Evolutionary conservation across 768 basidiomycete genomes (phyloP).

Genomic region (Psilocybe subaeruginosa): DNA sequence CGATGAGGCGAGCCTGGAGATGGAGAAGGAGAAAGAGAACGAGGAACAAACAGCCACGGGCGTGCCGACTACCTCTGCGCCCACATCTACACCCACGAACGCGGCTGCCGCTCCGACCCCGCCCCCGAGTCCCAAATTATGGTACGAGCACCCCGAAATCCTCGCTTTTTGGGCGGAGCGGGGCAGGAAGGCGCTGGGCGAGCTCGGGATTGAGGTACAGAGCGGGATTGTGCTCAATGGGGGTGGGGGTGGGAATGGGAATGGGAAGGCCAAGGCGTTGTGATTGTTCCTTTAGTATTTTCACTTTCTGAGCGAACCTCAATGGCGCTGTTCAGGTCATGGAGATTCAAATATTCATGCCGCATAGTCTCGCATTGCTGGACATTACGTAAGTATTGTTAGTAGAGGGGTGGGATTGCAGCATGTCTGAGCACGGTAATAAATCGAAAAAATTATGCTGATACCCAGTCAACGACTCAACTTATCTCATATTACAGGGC

Average conservation of each 20-base stretch:
- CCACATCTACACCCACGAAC: background rate
- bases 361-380: no score
- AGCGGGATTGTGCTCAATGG: background rate
- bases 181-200: constrained; percentile 52
- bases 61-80: constrained; percentile 4
- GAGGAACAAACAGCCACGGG: constrained; percentile 14
- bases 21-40: background rate
- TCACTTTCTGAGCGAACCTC: no score
- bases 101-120: constrained; percentile 5
- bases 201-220: constrained; percentile 45
- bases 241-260: background rate
- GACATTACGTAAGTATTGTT: no score
- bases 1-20: background rate
- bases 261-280: no score
- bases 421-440: no score
- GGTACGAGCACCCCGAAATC: constrained; percentile 54
- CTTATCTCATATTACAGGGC: no score
- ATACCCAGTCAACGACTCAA: no score
- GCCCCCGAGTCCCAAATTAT: constrained; percentile 27
- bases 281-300: no score
- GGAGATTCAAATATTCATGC: no score
- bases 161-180: constrained; percentile 52
- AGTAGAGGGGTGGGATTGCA: no score
- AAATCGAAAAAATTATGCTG: no score
- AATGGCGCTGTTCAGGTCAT: no score